Evolutionary conservation across 495 filamentous ascomycete genomes (phyloP).

Genomic region (Penicillium paxilli): DNA sequence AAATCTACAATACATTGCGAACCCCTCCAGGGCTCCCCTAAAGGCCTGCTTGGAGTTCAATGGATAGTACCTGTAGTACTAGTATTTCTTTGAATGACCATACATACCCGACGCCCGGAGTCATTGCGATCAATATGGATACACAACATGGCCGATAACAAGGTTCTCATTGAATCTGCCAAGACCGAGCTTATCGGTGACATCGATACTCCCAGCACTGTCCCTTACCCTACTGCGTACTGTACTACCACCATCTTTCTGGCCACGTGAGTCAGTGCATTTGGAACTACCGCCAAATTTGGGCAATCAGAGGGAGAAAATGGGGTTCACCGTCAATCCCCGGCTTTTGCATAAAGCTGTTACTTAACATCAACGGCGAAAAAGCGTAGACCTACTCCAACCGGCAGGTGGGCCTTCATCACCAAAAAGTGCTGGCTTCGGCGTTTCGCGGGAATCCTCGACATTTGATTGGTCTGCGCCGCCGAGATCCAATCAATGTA

Average conservation of each 20-base stretch:
- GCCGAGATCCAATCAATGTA: slow-evolving; percentile 21
- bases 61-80: background rate
- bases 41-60: background rate
- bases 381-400: slow-evolving; percentile 31
- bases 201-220: background rate
- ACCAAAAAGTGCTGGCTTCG: slow-evolving; percentile 12
- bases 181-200: background rate
- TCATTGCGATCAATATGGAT: too few species aligned
- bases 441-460: slow-evolving; percentile 11
- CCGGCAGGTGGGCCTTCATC: slow-evolving; percentile 10
- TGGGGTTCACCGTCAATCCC: background rate
- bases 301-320: background rate
- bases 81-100: too few species aligned
- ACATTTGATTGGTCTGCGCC: slow-evolving; percentile 18
- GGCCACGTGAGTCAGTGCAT: background rate
- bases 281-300: background rate
- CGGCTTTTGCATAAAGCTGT: background rate
- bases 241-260: too few species aligned
- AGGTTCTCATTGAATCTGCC: background rate
- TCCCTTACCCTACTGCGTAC: too few species aligned
- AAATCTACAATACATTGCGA: too few species aligned
- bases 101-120: too few species aligned
- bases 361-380: slow-evolving; percentile 4
- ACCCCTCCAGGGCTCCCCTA: too few species aligned
- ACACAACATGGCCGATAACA: background rate